Conservation (phyloP, 2,329 filamentous ascomycete species). For the Aspergillus puulaauensis region DNA sequence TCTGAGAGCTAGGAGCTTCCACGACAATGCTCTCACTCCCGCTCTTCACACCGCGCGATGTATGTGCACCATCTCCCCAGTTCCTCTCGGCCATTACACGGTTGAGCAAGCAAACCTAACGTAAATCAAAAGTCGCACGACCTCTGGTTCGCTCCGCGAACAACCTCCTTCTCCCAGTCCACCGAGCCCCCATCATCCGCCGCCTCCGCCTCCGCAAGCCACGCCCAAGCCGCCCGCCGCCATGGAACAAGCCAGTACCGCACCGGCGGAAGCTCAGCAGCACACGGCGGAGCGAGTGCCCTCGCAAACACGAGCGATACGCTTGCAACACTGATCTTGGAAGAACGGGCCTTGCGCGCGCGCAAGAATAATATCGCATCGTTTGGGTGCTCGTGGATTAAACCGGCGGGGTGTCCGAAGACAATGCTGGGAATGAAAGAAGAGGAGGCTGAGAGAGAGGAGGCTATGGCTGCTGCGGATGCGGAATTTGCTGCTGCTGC, state of each 20-base stretch:
- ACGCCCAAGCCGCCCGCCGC: slow-evolving; percentile 14
- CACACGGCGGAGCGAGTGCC: neutral
- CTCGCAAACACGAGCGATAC: slow-evolving; percentile 45
- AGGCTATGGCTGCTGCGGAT: slow-evolving; percentile 73
- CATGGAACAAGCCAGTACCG: slow-evolving; percentile 7
- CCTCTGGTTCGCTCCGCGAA: slow-evolving; percentile 66
- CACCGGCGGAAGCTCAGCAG: neutral
- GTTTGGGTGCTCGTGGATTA: slow-evolving; percentile 88
- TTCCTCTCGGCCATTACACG: neutral
- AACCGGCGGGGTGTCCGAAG: slow-evolving; percentile 82
- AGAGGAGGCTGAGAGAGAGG: slow-evolving; percentile 83
- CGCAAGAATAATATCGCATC: slow-evolving; percentile 80
- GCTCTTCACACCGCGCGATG: slow-evolving; percentile 68
- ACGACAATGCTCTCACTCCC: slow-evolving; percentile 60
- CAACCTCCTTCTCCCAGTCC: slow-evolving; percentile 49
- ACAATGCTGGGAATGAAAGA: slow-evolving; percentile 88
- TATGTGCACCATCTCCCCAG: slow-evolving; percentile 41
- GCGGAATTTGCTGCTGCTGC: slow-evolving; percentile 67
- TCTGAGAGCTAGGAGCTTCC: neutral
- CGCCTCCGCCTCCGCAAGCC: slow-evolving; percentile 27
- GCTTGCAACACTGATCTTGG: slow-evolving; percentile 68
- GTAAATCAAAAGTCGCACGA: slow-evolving; percentile 63
- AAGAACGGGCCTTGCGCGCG: slow-evolving; percentile 73
- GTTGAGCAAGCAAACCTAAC: neutral
- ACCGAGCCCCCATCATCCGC: slow-evolving; percentile 30